phyloP scores from a whole-genome alignment of 208 protist species.

The Tetramitus jugosus region DNA sequence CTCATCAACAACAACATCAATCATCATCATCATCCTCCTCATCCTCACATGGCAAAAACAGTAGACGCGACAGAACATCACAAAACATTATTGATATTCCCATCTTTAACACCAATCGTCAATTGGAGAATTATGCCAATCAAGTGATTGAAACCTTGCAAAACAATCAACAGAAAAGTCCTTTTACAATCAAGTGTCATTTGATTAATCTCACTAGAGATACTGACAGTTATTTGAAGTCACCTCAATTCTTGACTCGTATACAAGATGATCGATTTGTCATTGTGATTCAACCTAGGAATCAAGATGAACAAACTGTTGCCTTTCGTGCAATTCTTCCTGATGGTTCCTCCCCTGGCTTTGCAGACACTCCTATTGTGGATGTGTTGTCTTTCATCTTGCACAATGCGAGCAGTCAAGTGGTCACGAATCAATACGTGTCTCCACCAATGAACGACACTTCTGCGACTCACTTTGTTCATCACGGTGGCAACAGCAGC shows the following conservation, averaged over 20 bases:
- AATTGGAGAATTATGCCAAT: not conserved
- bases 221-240: not conserved
- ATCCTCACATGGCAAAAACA: not conserved
- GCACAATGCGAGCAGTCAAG: not conserved
- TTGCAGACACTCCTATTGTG: not conserved
- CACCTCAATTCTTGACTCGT: not conserved
- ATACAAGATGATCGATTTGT: not conserved
- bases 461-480: too few relatives aligned
- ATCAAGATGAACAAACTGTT: not conserved
- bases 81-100: not conserved
- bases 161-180: too few relatives aligned
- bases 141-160: too few relatives aligned
- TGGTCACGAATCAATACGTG: not conserved
- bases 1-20: not conserved
- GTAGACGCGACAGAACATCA: not conserved
- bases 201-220: not conserved
- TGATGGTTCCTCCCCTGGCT: not conserved
- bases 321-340: not conserved
- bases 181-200: not conserved
- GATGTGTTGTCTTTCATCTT: not conserved
- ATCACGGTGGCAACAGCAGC: too few relatives aligned
- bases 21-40: not conserved
- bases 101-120: not conserved
- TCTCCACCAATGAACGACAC: not conserved
- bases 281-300: not conserved